A percentile compares a stretch with the other conserved stretches of the same genome.
phyloP scores from a whole-genome alignment of 345 rosid genomes.

The Gossypium stocksii region DNA sequence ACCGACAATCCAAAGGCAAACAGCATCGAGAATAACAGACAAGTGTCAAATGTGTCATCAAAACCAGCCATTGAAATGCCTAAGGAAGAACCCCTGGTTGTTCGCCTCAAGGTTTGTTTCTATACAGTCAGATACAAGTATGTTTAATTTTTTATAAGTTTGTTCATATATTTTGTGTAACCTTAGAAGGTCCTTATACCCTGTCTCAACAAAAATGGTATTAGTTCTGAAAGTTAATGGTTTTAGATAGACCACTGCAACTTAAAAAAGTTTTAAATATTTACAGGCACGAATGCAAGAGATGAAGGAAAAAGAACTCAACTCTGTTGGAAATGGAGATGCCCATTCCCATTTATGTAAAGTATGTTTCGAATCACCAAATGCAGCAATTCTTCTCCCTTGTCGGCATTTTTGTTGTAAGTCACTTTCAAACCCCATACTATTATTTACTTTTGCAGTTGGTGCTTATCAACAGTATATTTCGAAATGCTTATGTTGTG shows the following conservation, averaged over 20 bases:
- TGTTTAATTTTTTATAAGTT: not conserved
- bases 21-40: constrained; percentile 38
- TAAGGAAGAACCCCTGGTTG: constrained; percentile 86
- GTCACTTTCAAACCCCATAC: constrained; percentile 26
- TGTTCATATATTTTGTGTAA: not conserved
- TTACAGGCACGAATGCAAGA: constrained; percentile 94
- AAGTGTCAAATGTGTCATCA: constrained; percentile 36
- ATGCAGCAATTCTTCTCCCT: constrained; percentile 96
- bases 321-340: constrained; percentile 66
- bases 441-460: not conserved
- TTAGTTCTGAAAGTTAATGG: not conserved
- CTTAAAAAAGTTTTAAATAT: constrained; percentile 8
- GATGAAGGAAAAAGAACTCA: constrained; percentile 93
- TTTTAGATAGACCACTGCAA: not conserved
- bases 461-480: not conserved
- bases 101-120: constrained; percentile 70
- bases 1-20: constrained; percentile 31
- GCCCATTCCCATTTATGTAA: constrained; percentile 88
- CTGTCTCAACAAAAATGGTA: not conserved
- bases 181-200: not conserved
- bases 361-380: constrained; percentile 92
- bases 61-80: constrained; percentile 52
- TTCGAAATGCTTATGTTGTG: not conserved
- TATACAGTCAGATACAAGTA: not conserved
- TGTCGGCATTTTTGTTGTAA: constrained; percentile 99